phyloP scores from a whole-genome alignment of 768 basidiomycete species.

The Tylopilus balloui region DNA sequence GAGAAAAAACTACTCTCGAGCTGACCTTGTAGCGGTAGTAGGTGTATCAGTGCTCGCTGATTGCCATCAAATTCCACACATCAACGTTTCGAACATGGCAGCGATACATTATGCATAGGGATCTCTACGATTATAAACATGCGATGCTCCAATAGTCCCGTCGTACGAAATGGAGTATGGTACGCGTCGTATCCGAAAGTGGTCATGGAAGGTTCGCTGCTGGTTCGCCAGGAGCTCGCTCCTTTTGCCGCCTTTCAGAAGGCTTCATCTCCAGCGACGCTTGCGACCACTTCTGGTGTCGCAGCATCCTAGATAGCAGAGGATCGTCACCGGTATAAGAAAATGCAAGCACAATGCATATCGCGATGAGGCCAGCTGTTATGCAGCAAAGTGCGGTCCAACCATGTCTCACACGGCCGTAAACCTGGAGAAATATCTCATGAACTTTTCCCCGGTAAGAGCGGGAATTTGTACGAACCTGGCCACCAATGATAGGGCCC shows the following conservation, averaged over 20 bases:
- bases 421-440: slow-evolving; percentile 42
- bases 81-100: too few species aligned
- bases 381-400: slow-evolving; percentile 59
- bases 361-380: slow-evolving; percentile 38
- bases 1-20: not conserved
- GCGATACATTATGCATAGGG: slow-evolving; percentile 7
- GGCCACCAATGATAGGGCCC: slow-evolving; percentile 67
- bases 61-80: not conserved
- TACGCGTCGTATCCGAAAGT: slow-evolving; percentile 3
- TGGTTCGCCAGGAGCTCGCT: not conserved
- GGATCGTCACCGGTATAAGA: slow-evolving; percentile 50
- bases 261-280: slow-evolving; percentile 7
- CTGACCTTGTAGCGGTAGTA: not conserved
- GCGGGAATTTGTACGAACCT: slow-evolving; percentile 37
- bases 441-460: not conserved
- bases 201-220: slow-evolving; percentile 5
- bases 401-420: slow-evolving; percentile 49
- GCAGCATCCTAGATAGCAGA: slow-evolving; percentile 29
- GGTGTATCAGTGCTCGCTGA: not conserved
- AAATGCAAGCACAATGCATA: slow-evolving; percentile 38
- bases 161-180: not conserved
- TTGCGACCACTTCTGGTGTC: slow-evolving; percentile 15
- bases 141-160: slow-evolving; percentile 9
- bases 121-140: slow-evolving; percentile 16
- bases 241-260: slow-evolving; percentile 3